Evolutionary conservation across 1,139 yeast species (phyloP).

Genomic region (Pneumocystis carinii): DNA sequence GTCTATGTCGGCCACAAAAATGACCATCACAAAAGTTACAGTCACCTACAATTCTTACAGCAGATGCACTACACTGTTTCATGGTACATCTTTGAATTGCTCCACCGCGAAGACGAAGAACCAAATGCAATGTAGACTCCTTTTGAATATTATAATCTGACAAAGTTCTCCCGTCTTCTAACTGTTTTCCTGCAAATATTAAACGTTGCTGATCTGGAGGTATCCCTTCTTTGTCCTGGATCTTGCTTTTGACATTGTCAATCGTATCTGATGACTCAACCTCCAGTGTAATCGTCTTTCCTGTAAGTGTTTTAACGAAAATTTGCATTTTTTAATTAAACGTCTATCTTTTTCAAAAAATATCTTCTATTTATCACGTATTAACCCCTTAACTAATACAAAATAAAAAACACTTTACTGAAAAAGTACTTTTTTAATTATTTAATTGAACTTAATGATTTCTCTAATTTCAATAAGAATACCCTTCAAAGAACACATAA

Average conservation of each 20-base stretch:
- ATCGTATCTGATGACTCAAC: constrained; percentile 85
- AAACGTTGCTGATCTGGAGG: constrained; percentile 90
- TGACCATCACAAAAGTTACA: constrained; percentile 77
- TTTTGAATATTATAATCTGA: constrained; percentile 89
- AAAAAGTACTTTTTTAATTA: no score
- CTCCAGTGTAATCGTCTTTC: constrained; percentile 75
- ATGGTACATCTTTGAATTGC: background rate
- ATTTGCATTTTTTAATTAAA: constrained; percentile 23
- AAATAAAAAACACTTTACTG: background rate
- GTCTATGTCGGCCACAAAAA: constrained; percentile 75
- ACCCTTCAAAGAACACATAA: no score
- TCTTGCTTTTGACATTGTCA: constrained; percentile 86
- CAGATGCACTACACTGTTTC: background rate
- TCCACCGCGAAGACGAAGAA: constrained; percentile 78
- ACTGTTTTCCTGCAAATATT: constrained; percentile 77
- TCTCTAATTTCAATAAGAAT: no score
- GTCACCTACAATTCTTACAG: constrained; percentile 52
- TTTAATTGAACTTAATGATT: no score
- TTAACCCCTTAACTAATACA: background rate
- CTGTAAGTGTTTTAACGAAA: constrained; percentile 61
- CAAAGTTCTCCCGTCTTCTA: constrained; percentile 80
- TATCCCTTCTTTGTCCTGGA: constrained; percentile 88
- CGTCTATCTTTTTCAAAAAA: background rate
- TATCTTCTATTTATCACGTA: background rate
- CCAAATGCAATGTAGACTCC: constrained; percentile 76